These are phyloP conservation scores for Senecio squalidus DNA, from an alignment of 140 eudicot species.

Conservation along the genomic window DNA sequence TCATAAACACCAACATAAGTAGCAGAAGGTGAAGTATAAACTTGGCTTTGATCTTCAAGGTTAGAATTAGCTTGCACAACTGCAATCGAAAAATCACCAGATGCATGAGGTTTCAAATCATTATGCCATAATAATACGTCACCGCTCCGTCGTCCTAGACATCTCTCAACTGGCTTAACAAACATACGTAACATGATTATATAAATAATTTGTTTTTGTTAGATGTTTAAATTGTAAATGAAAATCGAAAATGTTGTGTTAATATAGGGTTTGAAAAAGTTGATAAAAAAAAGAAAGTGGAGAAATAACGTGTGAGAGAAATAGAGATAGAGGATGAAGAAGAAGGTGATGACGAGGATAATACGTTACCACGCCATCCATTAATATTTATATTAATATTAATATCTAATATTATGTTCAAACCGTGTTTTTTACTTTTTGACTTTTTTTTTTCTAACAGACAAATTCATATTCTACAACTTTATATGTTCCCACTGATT, in stretches of 20 bases:
- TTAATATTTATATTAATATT: too few relatives aligned
- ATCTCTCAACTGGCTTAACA: constrained; percentile 46
- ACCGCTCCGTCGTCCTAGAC: constrained; percentile 54
- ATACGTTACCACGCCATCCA: too few relatives aligned
- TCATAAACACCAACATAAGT: constrained; percentile 92
- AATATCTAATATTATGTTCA: too few relatives aligned
- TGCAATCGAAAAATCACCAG: constrained; percentile 88
- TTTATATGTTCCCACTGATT: too few relatives aligned
- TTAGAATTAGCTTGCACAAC: constrained; percentile 87
- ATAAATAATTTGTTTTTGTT: not conserved
- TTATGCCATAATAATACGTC: constrained; percentile 80
- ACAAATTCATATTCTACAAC: too few relatives aligned
- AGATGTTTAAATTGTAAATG: too few relatives aligned
- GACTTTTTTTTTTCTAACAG: too few relatives aligned
- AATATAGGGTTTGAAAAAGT: not conserved
- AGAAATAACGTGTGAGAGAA: constrained; percentile 25
- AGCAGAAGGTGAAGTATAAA: constrained; percentile 70
- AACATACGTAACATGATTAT: constrained; percentile 52
- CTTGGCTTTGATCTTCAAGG: constrained; percentile 85
- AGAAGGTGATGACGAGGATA: constrained; percentile 16
- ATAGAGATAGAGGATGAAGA: not conserved
- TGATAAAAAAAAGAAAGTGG: constrained; percentile 4
- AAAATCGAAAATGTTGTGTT: not conserved
- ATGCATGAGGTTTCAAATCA: constrained; percentile 80
- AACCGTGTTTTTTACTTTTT: constrained; percentile 21